Base-by-base conservation (phyloP, 129 eudicot species). In the Chrysanthemum seticuspe region DNA sequence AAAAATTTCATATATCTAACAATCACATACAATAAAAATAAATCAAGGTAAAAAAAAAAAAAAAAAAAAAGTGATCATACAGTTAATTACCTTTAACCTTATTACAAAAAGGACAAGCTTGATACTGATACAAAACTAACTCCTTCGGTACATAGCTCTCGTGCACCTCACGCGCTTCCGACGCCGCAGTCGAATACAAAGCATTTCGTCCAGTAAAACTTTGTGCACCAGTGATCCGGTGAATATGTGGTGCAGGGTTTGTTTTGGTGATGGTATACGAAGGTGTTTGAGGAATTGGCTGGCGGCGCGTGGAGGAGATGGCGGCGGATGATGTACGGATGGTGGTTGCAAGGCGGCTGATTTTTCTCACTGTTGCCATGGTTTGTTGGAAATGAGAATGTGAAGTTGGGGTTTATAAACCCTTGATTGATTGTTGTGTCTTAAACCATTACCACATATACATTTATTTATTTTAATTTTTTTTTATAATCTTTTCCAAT, bases 51-150 rank as follows among this genome's bases (percentile, higher is more conserved):
- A 36, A 31, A 31, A 29, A 3, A 3, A 2, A 31, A 29, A 3
- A 3, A 2, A 3, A 3, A 29, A 3, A 19, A 23, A 23, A 23
- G 25, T 23, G 34, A 29, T 29, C 34, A 29, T 29, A 2, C 34
- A 29, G 25, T 23, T 23, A 23, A 23, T 23, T 23, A 93, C 98
- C 98, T 89, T 89, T 87, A 71, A 94, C 97, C 80, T 94, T 94
- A 78, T 94, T 94, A 62, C 98, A 94, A 73, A 94, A 94, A 40
- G 98, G 98, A 76, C 98, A 94, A 75, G 97, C 97, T 78, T 94
- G 93, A 36, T 90, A 94, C 86, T 94, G 98, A 73, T 90, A 94
- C 13, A 94, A 85, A 78, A 87, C 88, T 65, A 93, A 91, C 15
- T 93, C 92, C 13, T 87, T 81, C 4, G 91, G 89, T 18, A 45